phyloP scores from a whole-genome alignment of 2,329 filamentous ascomycete species.

The Colletotrichum destructivum region DNA sequence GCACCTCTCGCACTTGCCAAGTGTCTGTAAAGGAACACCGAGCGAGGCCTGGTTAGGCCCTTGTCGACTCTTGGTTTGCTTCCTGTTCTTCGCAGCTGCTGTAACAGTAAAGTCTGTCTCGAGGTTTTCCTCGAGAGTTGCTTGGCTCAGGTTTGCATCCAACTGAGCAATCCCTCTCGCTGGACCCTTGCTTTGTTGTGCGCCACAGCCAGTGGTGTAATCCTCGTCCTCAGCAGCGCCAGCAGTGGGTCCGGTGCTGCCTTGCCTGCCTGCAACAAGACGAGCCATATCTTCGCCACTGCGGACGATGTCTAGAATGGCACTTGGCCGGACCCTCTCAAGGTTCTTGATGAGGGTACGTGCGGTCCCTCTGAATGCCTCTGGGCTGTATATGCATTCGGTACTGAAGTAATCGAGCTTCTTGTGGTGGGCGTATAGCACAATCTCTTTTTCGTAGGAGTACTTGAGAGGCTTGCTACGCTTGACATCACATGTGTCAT shows the following conservation, averaged over 20 bases:
- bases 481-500: constrained; percentile 87
- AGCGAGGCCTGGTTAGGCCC: background rate
- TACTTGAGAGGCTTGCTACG: constrained; percentile 98
- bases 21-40: constrained; percentile 69
- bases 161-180: constrained; percentile 87
- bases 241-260: constrained; percentile 52
- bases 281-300: constrained; percentile 97
- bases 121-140: constrained; percentile 71
- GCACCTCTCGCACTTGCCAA: constrained; percentile 88
- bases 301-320: constrained; percentile 93
- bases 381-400: constrained; percentile 97
- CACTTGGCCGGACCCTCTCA: constrained; percentile 92
- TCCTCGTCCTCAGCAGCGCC: constrained; percentile 64
- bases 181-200: constrained; percentile 72
- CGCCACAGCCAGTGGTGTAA: constrained; percentile 64
- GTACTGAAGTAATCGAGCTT: constrained; percentile 98
- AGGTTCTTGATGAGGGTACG: constrained; percentile 94
- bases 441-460: constrained; percentile 99
- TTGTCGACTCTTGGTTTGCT: background rate
- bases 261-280: constrained; percentile 77
- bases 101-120: constrained; percentile 76
- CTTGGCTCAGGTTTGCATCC: constrained; percentile 79
- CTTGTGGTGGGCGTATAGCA: constrained; percentile 96
- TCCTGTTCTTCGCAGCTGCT: background rate
- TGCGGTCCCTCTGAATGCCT: constrained; percentile 95